Base-by-base conservation (phyloP, 2,329 filamentous ascomycete genomes). In the Ilyonectria robusta region DNA sequence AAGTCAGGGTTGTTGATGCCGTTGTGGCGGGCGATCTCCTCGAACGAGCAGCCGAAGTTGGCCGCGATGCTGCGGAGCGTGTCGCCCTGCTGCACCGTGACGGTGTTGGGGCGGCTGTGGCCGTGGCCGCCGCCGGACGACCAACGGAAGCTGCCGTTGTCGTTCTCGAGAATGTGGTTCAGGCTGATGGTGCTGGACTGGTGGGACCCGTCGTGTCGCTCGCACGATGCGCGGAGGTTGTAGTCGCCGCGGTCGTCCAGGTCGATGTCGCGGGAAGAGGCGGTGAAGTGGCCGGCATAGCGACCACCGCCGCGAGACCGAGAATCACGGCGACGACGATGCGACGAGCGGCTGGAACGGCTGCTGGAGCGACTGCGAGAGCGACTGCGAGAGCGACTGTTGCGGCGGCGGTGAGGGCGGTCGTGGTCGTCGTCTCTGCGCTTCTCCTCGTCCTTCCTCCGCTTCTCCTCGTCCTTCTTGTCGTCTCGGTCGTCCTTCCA, bases 81-180 rank as follows among this genome's bases (percentile, higher is more conserved):
- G 50, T 84, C 82, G 10, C 82, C 82, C 13, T 76, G 75, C 76
- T 82, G 80, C 8, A 84, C 81, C 0, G 81, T 82, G 23, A 80
- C 73, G 47, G 67, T 76, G 1, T 66, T 70, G 10, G 64, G 59
- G 61, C 74, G 74, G 1, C 75, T 74, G 13, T 60, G 68, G 2
- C 58, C 59, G 9, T 35, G 44, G 17, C 35, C n/a, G 15, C 72
- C 65, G 3, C 62, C 64, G 80, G 50, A 53, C 17, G 50, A 31
- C 50, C 81, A 82, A 46, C 79, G 77, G 76, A 82, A 82, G 70
- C 76, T 78, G 33, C 81, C 81, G 21, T 75, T 67, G 65, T 81
- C 78, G 66, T 82, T 82, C 53, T 75, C 74, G 15, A 83, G 72
- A 47, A 80, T 53, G 26, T 71, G 68, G 76, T 81, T 78, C 50